These are phyloP conservation scores for Musa schizocarpa DNA, from an alignment of 176 grass and related monocot genomes.

Conservation along the genomic window DNA sequence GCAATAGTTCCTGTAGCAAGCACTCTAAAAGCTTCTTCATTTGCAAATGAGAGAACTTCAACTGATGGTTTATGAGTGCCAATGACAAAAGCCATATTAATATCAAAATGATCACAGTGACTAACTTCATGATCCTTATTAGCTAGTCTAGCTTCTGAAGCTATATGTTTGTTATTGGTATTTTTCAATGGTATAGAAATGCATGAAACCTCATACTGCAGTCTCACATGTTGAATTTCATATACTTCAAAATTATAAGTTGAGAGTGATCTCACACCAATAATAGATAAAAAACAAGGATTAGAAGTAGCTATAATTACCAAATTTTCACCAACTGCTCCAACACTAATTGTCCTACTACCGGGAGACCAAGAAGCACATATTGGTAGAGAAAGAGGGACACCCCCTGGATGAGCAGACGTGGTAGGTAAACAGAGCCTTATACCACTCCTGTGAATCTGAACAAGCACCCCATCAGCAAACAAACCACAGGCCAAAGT, in stretches of 20 bases:
- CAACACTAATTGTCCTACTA: constrained; percentile 69
- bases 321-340: constrained; percentile 69
- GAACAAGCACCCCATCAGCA: constrained; percentile 73
- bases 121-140: constrained; percentile 22
- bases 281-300: constrained; percentile 75
- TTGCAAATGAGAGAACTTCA: constrained; percentile 66
- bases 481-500: constrained; percentile 93
- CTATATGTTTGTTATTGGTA: constrained; percentile 16
- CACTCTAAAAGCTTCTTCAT: constrained; percentile 47
- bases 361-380: constrained; percentile 67
- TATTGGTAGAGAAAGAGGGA: constrained; percentile 45
- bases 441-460: constrained; percentile 84
- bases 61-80: constrained; percentile 98
- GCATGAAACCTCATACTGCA: constrained; percentile 79
- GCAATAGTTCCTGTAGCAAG: constrained; percentile 56
- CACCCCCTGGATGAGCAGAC: constrained; percentile 64
- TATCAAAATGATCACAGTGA: constrained; percentile 33
- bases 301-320: constrained; percentile 86
- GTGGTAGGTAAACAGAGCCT: constrained; percentile 85
- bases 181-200: constrained; percentile 64
- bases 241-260: constrained; percentile 64
- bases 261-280: constrained; percentile 54
- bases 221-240: constrained; percentile 54
- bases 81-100: constrained; percentile 62
- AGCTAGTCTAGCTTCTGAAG: constrained; percentile 18